These are phyloP conservation scores for Fusarium cicatricum DNA, from an alignment of 2,329 filamentous ascomycete genomes.

Conservation along the genomic window DNA sequence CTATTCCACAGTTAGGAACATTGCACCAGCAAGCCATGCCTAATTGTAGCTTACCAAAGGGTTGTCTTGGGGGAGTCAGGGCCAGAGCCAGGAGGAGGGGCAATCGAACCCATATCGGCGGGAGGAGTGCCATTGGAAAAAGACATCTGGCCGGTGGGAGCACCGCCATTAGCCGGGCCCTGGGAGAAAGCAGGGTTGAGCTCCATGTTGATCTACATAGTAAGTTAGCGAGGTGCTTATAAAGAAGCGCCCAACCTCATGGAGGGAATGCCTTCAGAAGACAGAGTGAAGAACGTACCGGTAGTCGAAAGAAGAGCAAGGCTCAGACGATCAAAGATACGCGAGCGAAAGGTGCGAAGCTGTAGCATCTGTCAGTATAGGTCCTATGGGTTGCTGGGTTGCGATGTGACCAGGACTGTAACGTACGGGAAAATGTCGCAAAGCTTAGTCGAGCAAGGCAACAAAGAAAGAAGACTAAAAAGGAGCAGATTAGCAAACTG, in stretches of 20 bases:
- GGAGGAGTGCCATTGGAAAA: slow-evolving; percentile 52
- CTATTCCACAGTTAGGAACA: slow-evolving; percentile 55
- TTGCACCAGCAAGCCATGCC: not conserved
- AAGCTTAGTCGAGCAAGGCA: slow-evolving; percentile 34
- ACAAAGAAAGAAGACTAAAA: slow-evolving; percentile 28
- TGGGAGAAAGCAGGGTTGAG: slow-evolving; percentile 45
- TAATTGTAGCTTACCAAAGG: slow-evolving; percentile 57
- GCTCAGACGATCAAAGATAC: slow-evolving; percentile 32
- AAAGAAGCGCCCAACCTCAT: not conserved
- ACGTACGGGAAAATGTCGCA: slow-evolving; percentile 31
- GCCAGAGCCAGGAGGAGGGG: slow-evolving; percentile 45
- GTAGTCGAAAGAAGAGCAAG: slow-evolving; percentile 22
- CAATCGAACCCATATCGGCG: slow-evolving; percentile 49
- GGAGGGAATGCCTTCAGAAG: too few species aligned
- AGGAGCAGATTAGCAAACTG: slow-evolving; percentile 13
- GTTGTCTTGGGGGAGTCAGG: slow-evolving; percentile 65
- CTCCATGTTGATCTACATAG: slow-evolving; percentile 43
- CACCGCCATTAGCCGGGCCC: slow-evolving; percentile 45
- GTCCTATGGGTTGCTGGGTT: too few species aligned
- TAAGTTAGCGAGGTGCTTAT: slow-evolving; percentile 11
- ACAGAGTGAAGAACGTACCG: slow-evolving; percentile 16
- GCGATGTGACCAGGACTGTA: not conserved
- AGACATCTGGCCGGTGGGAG: slow-evolving; percentile 46
- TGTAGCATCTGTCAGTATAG: slow-evolving; percentile 3
- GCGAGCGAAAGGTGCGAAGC: slow-evolving; percentile 23